Evolutionary conservation across 176 grass and related monocot species (phyloP).

Genomic region (Otatea glauca): DNA sequence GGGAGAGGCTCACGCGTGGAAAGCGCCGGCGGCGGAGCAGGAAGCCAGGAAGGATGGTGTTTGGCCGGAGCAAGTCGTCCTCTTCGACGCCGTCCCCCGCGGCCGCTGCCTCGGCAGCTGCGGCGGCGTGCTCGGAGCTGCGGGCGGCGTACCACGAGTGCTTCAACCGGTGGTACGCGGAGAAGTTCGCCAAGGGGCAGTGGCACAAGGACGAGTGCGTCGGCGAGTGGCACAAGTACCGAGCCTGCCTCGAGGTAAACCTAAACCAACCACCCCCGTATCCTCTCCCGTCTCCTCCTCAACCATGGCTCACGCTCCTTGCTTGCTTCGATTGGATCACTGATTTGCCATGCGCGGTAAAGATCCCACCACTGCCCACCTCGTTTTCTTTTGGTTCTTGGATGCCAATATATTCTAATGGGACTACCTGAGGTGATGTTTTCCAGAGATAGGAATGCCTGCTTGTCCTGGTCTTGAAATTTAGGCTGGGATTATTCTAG

Average conservation of each 20-base stretch:
- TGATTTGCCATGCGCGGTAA: background rate
- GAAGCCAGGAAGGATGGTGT: constrained; percentile 45
- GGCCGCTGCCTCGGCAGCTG: constrained; percentile 34
- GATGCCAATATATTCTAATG: background rate
- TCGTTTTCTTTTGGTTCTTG: constrained; percentile 22
- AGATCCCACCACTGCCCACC: background rate
- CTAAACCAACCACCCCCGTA: background rate
- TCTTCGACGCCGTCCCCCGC: constrained; percentile 34
- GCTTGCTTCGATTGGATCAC: background rate
- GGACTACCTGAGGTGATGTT: background rate
- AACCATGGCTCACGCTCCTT: background rate
- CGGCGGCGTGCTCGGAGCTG: constrained; percentile 68
- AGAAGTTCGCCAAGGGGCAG: constrained; percentile 94
- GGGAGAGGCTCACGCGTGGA: background rate
- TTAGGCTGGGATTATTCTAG: background rate
- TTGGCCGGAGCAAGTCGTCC: constrained; percentile 50
- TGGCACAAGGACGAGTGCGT: constrained; percentile 87
- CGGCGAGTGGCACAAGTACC: constrained; percentile 77
- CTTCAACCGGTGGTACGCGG: constrained; percentile 96
- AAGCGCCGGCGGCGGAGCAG: background rate
- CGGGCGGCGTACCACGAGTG: constrained; percentile 86
- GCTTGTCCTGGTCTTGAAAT: background rate
- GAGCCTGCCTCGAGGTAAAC: constrained; percentile 70
- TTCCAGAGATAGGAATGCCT: background rate
- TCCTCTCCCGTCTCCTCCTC: background rate